Evolutionary conservation across 2,329 filamentous ascomycete species (phyloP), one percentile per base, ranked within the genome.

Genomic region (Diplodia seriata): DNA sequence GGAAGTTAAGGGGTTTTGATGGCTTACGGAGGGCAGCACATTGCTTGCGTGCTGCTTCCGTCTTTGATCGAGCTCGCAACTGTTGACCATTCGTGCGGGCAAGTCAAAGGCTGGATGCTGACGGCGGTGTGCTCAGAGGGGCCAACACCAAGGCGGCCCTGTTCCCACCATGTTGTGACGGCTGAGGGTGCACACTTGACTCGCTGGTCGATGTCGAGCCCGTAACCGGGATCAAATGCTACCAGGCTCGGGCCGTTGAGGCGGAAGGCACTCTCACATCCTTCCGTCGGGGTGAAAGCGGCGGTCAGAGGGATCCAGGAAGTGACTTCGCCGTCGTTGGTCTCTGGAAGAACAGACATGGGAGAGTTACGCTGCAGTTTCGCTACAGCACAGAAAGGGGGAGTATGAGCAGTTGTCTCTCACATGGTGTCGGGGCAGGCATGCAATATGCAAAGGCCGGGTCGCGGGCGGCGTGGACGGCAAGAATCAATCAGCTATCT

Each of bases 161-260:
- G 68, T 33, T 68, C 59, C 66, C 61, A 68, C 66, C 54, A 70
- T 7, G 68, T 70, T 47, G 59, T 70, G 6, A 68, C 68, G 2
- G 66, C 66, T 12, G 66, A 68, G 20, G 68, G 68, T 54, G 26
- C 53, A 31, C 67, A 68, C n/a, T 59, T 66, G 47, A 68, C 66
- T 68, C 20, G 23, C 4, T 57, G 40, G 36, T 68, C 51, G 20
- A 70, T 70, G 29, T 68, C 68, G 36, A 70, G 62, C 9, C 66
- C 61, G 49, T 68, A 70, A 2, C 66, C 66, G 8, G 66, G 66
- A 36, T 70, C 51, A 50, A 68, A 70, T 11, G 68, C 61, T 26
- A 70, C 59, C 23, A 70, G 68, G 29, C 68, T 70, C 3, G 66
- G 66, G 18, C 66, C 66, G 64, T 68, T 66, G 51, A 68, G 68